Conservation (phyloP, 2,329 filamentous ascomycete genomes). For the Xylariaceae sp. region DNA sequence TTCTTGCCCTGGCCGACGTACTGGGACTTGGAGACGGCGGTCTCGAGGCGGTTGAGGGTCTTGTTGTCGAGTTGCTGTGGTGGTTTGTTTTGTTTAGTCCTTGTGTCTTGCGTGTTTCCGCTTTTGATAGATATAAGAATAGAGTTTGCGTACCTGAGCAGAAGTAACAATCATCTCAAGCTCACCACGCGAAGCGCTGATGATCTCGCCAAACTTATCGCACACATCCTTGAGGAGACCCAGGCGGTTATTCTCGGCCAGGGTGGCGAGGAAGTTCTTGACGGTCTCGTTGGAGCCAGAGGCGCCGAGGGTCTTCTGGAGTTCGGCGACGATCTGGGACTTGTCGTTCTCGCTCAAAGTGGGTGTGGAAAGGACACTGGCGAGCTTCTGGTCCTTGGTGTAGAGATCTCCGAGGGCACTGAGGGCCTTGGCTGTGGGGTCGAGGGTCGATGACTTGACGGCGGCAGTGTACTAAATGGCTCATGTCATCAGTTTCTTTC, state of each 20-base stretch:
- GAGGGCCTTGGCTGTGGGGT: constrained; percentile 79
- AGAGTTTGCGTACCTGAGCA: constrained; percentile 63
- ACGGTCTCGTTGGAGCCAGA: constrained; percentile 70
- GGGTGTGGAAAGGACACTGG: constrained; percentile 70
- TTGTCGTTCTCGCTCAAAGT: constrained; percentile 79
- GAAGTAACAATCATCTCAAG: constrained; percentile 89
- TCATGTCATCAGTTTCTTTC: no score
- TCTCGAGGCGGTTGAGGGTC: constrained; percentile 81
- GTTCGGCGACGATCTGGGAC: constrained; percentile 77
- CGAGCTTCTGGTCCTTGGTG: constrained; percentile 80
- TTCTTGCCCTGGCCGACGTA: constrained; percentile 92
- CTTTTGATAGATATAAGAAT: not conserved
- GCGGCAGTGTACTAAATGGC: constrained; percentile 86
- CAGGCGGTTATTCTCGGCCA: constrained; percentile 96
- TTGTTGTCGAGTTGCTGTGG: constrained; percentile 70
- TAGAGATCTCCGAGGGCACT: constrained; percentile 66
- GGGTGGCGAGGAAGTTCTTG: constrained; percentile 87
- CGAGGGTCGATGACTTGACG: constrained; percentile 80
- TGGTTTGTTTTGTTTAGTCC: constrained; percentile 5
- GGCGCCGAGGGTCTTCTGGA: constrained; percentile 74
- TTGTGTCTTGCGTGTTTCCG: not conserved
- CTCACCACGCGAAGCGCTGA: constrained; percentile 87
- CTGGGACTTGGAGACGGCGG: constrained; percentile 81
- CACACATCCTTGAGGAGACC: constrained; percentile 75
- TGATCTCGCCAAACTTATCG: constrained; percentile 82